Evolutionary conservation across 1,139 yeast species (phyloP).

Genomic region (Yamadazyma trypodendri): DNA sequence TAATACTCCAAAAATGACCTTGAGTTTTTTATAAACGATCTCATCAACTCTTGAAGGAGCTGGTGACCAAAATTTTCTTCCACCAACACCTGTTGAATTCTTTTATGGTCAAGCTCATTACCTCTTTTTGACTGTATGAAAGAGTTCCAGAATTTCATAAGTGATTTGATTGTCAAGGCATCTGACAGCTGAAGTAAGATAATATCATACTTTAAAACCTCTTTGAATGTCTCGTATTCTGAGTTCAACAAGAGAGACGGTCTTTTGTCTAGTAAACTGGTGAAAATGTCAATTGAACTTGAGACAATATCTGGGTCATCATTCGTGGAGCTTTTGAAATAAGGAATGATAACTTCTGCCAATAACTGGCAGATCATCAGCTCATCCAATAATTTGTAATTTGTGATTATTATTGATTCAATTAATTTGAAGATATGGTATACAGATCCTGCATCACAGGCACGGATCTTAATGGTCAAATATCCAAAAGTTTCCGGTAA

Average conservation of each 20-base stretch:
- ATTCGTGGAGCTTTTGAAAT: constrained; percentile 1
- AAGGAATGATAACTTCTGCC: constrained; percentile 25
- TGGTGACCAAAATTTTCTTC: constrained; percentile 37
- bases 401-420: constrained; percentile 40
- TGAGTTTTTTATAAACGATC: constrained; percentile 45
- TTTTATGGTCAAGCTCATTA: constrained; percentile 43
- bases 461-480: constrained; percentile 37
- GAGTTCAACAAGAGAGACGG: constrained; percentile 29
- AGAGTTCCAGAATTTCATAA: constrained; percentile 64
- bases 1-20: constrained; percentile 63
- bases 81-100: constrained; percentile 31
- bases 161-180: constrained; percentile 61
- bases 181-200: constrained; percentile 55
- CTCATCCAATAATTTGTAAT: constrained; percentile 24
- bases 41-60: constrained; percentile 31
- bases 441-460: constrained; percentile 29
- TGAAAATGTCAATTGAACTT: constrained; percentile 39
- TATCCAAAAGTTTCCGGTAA: constrained; percentile 43
- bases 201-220: constrained; percentile 42
- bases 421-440: constrained; percentile 42
- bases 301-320: constrained; percentile 55
- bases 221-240: constrained; percentile 31
- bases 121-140: constrained; percentile 56
- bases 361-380: constrained; percentile 30
- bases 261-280: constrained; percentile 46